Conservation (phyloP, 140 eudicot genomes). For the Cichorium intybus region DNA sequence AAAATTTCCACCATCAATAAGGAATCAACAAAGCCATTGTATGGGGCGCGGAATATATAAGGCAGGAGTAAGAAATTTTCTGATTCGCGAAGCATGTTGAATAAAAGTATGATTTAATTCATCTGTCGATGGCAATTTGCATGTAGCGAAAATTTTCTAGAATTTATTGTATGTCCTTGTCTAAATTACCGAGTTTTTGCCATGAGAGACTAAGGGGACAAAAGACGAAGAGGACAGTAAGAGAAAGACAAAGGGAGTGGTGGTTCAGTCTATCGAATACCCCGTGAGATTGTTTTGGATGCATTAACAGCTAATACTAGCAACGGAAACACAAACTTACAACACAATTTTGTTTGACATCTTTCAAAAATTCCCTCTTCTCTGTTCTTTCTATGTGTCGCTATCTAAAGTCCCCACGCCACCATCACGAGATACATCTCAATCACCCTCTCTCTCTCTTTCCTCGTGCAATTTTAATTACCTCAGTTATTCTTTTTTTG, state of each 20-base stretch:
- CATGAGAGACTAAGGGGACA: not conserved
- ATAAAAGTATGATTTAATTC: not conserved
- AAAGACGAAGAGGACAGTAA: conserved; percentile 4
- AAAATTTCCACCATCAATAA: no score
- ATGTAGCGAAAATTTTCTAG: not conserved
- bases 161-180: not conserved
- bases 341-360: conserved; percentile 17
- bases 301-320: conserved; percentile 26
- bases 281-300: conserved; percentile 28
- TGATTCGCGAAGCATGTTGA: not conserved
- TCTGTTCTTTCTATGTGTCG: not conserved
- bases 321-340: conserved; percentile 7
- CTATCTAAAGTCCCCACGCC: conserved; percentile 6
- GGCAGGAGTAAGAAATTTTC: not conserved
- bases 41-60: not conserved
- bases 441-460: not conserved
- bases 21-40: not conserved
- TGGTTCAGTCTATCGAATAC: conserved; percentile 1
- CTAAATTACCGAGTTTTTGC: not conserved
- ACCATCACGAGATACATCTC: not conserved
- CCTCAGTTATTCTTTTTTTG: not conserved
- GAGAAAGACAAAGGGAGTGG: conserved; percentile 15
- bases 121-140: not conserved
- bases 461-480: not conserved
- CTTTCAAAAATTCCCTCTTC: conserved; percentile 12